Percentiles rank a stretch among this genome's conserved stretches.
phyloP scores from a whole-genome alignment of 2,329 filamentous ascomycete genomes.

The Delphinella strobiligena region DNA sequence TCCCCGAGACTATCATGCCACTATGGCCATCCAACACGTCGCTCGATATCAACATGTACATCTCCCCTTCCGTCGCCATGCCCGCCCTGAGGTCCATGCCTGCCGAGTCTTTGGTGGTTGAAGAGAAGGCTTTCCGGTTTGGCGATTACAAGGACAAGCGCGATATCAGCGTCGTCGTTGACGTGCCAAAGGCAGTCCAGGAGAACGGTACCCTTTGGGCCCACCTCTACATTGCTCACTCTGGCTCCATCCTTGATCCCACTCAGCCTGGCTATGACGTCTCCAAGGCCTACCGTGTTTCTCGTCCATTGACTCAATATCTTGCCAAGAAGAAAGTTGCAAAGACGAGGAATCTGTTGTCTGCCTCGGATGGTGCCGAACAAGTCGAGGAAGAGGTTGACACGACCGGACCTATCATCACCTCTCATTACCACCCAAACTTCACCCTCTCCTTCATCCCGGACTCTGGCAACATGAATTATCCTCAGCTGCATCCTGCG shows the following conservation, averaged over 20 bases:
- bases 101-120: conserved; percentile 57
- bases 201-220: conserved; percentile 89
- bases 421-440: conserved; percentile 90
- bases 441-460: conserved; percentile 81
- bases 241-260: conserved; percentile 67
- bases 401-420: conserved; percentile 54
- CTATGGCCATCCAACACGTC: conserved; percentile 74
- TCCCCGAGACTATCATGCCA: conserved; percentile 65
- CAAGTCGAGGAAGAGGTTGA: conserved; percentile 40
- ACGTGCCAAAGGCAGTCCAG: conserved; percentile 68
- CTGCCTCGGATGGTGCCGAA: conserved; percentile 33
- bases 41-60: conserved; percentile 74
- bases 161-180: conserved; percentile 63
- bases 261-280: conserved; percentile 58
- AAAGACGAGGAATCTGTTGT: conserved; percentile 78
- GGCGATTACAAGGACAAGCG: conserved; percentile 71
- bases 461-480: conserved; percentile 59
- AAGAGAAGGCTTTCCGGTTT: conserved; percentile 69
- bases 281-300: conserved; percentile 68
- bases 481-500: conserved; percentile 56
- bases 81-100: conserved; percentile 54
- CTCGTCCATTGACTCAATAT: conserved; percentile 77
- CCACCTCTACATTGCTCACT: conserved; percentile 78
- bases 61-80: conserved; percentile 63
- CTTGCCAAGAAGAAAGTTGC: conserved; percentile 78